Evolutionary conservation across 768 basidiomycete genomes (phyloP).

Genomic region (Cystobasidium tubakii): DNA sequence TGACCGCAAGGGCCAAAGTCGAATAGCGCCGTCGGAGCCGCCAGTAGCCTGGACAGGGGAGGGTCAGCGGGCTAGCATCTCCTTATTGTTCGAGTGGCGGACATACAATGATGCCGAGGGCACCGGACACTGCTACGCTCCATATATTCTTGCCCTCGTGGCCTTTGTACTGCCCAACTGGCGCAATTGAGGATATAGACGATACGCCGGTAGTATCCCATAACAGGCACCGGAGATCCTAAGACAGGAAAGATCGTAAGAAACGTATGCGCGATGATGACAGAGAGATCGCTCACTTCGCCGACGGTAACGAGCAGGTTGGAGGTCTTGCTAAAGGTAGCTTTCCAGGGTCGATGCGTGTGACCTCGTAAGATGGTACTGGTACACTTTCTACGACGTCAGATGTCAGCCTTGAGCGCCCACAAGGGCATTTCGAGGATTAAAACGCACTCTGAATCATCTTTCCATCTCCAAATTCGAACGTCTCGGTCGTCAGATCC

Average conservation of each 20-base stretch:
- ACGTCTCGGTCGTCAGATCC: constrained; percentile 30
- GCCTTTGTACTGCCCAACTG: not conserved
- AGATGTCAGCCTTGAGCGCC: not conserved
- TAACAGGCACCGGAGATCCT: constrained; percentile 17
- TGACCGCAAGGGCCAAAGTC: not conserved
- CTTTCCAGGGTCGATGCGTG: constrained; percentile 33
- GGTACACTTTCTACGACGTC: not conserved
- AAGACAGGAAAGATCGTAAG: not conserved
- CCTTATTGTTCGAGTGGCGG: no score
- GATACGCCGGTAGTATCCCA: not conserved
- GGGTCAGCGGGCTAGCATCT: not conserved
- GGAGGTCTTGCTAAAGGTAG: not conserved
- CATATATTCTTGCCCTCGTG: constrained; percentile 35
- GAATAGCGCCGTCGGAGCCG: constrained; percentile 21
- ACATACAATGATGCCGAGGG: not conserved
- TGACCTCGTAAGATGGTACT: not conserved
- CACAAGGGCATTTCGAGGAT: not conserved
- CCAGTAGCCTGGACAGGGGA: constrained; percentile 9
- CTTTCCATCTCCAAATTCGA: constrained; percentile 25
- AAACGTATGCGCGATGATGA: not conserved
- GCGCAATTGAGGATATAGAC: not conserved
- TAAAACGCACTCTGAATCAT: not conserved
- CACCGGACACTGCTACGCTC: constrained; percentile 1
- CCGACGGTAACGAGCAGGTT: constrained; percentile 15
- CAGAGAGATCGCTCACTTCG: not conserved